Base-by-base conservation (phyloP, 2,329 filamentous ascomycete genomes). In the Pseudofabraea citricarpa region DNA sequence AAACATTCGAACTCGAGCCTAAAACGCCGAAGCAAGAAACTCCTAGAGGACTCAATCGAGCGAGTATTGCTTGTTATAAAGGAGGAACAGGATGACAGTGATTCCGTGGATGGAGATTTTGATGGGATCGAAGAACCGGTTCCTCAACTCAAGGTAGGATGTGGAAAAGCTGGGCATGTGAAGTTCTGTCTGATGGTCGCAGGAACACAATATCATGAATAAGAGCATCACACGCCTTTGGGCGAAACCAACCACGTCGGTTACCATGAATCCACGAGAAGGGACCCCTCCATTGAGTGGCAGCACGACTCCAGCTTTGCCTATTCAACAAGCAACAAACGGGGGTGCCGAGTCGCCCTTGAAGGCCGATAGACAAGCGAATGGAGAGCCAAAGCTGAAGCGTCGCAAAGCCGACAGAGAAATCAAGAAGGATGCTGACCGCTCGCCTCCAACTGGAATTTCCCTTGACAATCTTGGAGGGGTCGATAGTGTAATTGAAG, bases 1-100 rank as follows among this genome's bases (percentile, higher is more conserved):
- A 87, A 90, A 55, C 70, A 73, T 40, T 95, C 90, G 12, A 96
- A 96, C 62, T 95, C 90, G 0, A 90, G 85, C 54, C 67, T 97
- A 18, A 88, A 87, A 50, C 75, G 93, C 18, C 81, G 86, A 53
- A 89, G 88, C 29, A 95, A 93, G 64, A 83, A 82, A 48, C 72
- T 85, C 0, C 68, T 97, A 1, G 87, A 95, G 62, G 87, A 93
- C 50, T 85, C 86, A 26, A 88, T 97, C 50, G 89, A 95, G 49
- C 75, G 88, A 6, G 88, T 90, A 0, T 68, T 96, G 13, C 77
- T 83, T 6, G 79, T 89, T 15, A 71, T 91, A 5, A 84, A 82
- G 43, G 69, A 73, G 51, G 79, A 87, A 31, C 51, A 59, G 29
- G 59, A 74, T 40, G 71, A 74, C 40, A 66, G 64, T 36, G 72